Percentiles rank a stretch among this genome's conserved stretches.
Evolutionary conservation across 2,329 filamentous ascomycete species (phyloP).

Genomic region (Waltergamsia citrina): DNA sequence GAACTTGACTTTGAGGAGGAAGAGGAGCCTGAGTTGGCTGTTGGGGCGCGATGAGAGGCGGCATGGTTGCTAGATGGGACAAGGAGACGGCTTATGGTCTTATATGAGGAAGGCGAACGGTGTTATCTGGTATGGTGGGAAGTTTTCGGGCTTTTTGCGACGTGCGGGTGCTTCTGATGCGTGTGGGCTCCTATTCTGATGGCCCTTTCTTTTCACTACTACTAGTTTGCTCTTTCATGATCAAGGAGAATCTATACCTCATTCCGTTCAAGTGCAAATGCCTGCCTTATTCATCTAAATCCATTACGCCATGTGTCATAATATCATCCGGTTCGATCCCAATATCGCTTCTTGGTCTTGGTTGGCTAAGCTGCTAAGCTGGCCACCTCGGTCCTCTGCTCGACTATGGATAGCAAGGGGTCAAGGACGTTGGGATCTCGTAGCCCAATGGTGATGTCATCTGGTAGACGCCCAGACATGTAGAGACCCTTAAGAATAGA

Average conservation of each 20-base stretch:
- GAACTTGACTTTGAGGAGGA: conserved; percentile 59
- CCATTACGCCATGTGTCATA: conserved; percentile 1
- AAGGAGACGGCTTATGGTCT: neutral
- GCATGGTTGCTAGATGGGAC: neutral
- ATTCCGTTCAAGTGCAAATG: neutral
- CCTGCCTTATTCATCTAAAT: neutral
- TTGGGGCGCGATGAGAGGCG: conserved; percentile 5
- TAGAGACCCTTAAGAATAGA: conserved; percentile 31
- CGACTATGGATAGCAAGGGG: conserved; percentile 60
- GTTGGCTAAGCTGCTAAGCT: conserved; percentile 8
- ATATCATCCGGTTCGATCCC: neutral
- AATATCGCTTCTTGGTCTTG: neutral
- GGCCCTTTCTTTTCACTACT: neutral
- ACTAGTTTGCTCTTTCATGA: neutral
- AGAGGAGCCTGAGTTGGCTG: conserved; percentile 40
- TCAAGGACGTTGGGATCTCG: conserved; percentile 72
- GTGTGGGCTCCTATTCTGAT: neutral
- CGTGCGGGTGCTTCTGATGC: no score
- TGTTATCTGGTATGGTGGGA: neutral
- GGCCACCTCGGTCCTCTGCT: conserved; percentile 50
- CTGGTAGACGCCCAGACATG: conserved; percentile 43
- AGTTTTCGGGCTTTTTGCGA: neutral
- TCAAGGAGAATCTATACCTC: neutral
- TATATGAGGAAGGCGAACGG: neutral
- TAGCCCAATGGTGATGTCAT: conserved; percentile 68